These are phyloP conservation scores for Kappamyces sp. DNA, from an alignment of 192 early-diverging fungal species.

Conservation along the genomic window DNA sequence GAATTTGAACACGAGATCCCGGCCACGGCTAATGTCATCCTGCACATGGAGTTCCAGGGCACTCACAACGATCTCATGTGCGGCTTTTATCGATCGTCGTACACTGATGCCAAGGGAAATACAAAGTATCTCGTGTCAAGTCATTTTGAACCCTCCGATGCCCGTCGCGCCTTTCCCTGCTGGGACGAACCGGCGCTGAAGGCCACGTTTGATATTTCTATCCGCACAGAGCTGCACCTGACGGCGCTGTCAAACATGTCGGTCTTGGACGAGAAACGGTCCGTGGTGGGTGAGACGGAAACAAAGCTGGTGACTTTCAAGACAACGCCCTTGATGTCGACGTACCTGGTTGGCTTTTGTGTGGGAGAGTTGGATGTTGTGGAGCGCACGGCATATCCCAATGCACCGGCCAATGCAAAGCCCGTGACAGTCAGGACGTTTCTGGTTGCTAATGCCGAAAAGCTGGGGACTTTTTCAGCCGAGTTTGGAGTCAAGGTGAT, in stretches of 20 bases:
- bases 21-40: neutral
- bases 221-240: constrained; percentile 59
- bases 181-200: constrained; percentile 76
- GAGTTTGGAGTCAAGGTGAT: constrained; percentile 60
- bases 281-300: constrained; percentile 37
- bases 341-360: constrained; percentile 81
- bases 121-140: constrained; percentile 67
- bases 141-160: constrained; percentile 86
- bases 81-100: constrained; percentile 80
- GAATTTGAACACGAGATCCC: constrained; percentile 26
- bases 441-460: constrained; percentile 61
- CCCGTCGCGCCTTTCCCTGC: constrained; percentile 56
- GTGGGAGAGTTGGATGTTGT: constrained; percentile 81
- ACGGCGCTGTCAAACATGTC: constrained; percentile 84
- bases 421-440: constrained; percentile 73
- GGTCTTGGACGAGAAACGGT: constrained; percentile 51
- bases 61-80: constrained; percentile 51
- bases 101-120: constrained; percentile 38
- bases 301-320: constrained; percentile 72
- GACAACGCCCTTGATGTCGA: constrained; percentile 80
- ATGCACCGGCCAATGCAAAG: constrained; percentile 34
- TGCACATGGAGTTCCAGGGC: constrained; percentile 29
- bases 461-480: constrained; percentile 51
- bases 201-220: constrained; percentile 78
- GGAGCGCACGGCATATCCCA: constrained; percentile 56